These are phyloP conservation scores for Phylloporus scabripes DNA, from an alignment of 768 basidiomycete genomes.

Conservation along the genomic window DNA sequence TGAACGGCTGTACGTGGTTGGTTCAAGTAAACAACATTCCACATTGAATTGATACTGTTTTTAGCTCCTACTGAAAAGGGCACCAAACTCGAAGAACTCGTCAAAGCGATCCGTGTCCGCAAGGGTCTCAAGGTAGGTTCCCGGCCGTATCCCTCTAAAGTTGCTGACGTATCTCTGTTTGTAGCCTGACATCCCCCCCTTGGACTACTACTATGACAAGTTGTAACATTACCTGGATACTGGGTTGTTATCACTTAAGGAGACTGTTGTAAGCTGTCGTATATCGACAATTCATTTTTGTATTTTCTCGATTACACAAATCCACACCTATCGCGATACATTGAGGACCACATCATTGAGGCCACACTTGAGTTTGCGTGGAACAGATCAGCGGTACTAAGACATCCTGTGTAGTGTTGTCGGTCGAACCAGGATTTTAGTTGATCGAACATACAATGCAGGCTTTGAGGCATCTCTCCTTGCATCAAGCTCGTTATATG, in stretches of 20 bases:
- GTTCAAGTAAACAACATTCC: background rate
- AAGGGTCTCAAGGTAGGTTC: constrained; percentile 86
- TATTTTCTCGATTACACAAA: constrained; percentile 6
- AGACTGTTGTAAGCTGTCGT: constrained; percentile 17
- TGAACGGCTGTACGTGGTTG: constrained; percentile 65
- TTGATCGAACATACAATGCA: no score
- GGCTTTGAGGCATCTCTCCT: no score
- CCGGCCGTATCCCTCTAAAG: background rate
- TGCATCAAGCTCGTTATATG: no score
- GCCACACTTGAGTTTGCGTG: no score
- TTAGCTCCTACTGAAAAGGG: constrained; percentile 80
- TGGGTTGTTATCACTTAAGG: constrained; percentile 1
- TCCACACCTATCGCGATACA: background rate
- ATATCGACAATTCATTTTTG: constrained; percentile 10
- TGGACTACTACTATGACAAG: constrained; percentile 95
- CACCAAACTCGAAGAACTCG: constrained; percentile 84
- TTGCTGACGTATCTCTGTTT: constrained; percentile 11
- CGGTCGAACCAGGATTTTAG: no score
- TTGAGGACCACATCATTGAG: no score
- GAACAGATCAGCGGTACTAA: no score
- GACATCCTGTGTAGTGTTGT: no score
- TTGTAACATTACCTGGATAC: constrained; percentile 37
- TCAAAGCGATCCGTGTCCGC: constrained; percentile 74
- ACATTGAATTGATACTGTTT: constrained; percentile 5
- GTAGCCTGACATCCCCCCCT: constrained; percentile 80